Base-by-base conservation (phyloP, 2,329 filamentous ascomycete genomes). In the Bertia moriformis region DNA sequence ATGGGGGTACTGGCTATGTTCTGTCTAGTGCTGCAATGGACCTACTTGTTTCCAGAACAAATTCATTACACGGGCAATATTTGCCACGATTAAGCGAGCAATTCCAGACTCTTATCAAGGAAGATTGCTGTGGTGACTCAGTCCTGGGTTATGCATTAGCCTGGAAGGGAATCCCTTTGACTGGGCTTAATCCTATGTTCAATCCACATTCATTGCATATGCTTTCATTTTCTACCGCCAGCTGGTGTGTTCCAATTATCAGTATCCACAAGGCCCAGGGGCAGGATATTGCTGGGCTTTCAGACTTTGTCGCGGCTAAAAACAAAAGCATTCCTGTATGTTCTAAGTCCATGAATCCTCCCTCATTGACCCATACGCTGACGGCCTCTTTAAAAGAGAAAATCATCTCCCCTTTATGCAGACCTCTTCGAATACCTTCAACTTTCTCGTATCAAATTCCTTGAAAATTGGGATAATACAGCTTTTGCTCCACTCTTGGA, bases 111-210 rank as follows among this genome's bases (percentile, higher is more conserved):
- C 43, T 60, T 24, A 53, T 67, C 17, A 53, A 54, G 19, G 46
- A 57, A 12, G 69, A 75, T 42, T 71, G 66, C 49, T 70, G 67
- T 38, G 68, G 68, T 4, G 68, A 72, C 40, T 67, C 64, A 32
- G 59, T 71, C 4, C 49, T 71, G 3, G 68, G 67, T 3, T 66
- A 58, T 52, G 60, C 59, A 4, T 45, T 71, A 35, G 58, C 56
- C 43, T 57, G 65, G 30, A 60, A 57, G 15, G 62, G 62, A 1
- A 55, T 71, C 7, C 47, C 53, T 3, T 39, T 71, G 42, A 62
- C 59, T 14, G 66, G 66, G 4, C 56, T 66, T 39, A 69, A 60
- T 56, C 66, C 66, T 2, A 53, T 67, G 50, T 69, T 69, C 53
- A 62, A 60, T 43, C 54, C 57, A n/a, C 67, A 73, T 44, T 56